Evolutionary conservation across 192 early-diverging fungal species (phyloP).

Genomic region (Spizellomyces sp.): DNA sequence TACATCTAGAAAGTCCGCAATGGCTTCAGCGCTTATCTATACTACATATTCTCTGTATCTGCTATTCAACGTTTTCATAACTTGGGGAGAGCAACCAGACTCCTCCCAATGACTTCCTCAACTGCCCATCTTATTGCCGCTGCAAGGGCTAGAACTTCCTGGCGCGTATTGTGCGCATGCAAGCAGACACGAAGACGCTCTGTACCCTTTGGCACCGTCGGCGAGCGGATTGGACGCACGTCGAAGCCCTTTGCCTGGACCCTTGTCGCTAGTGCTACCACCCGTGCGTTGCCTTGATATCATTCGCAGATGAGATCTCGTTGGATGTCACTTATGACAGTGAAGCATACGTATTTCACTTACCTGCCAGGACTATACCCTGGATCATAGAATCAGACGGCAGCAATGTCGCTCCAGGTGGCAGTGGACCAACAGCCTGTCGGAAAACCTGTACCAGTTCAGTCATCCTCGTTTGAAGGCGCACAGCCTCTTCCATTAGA

Average conservation of each 20-base stretch:
- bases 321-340: not conserved
- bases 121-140: constrained; percentile 30
- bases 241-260: constrained; percentile 58
- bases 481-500: constrained; percentile 52
- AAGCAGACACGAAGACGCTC: constrained; percentile 86
- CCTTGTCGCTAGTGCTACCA: constrained; percentile 43
- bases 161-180: constrained; percentile 72
- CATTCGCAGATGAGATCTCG: no score
- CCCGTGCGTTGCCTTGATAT: constrained; percentile 54
- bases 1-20: not conserved
- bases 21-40: no score
- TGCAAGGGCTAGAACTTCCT: constrained; percentile 55
- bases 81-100: no score
- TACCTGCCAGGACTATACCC: constrained; percentile 72
- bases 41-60: no score
- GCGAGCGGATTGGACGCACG: constrained; percentile 77
- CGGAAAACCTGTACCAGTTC: constrained; percentile 58
- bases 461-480: constrained; percentile 48
- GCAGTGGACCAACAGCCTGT: constrained; percentile 10
- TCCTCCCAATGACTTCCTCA: constrained; percentile 2
- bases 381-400: constrained; percentile 76
- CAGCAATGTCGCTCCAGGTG: constrained; percentile 42
- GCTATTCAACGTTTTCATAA: no score
- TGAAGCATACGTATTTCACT: constrained; percentile 25
- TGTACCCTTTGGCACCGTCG: constrained; percentile 75